Evolutionary conservation across 2,329 filamentous ascomycete species (phyloP).

Genomic region (Microdochium trichocladiopsis): DNA sequence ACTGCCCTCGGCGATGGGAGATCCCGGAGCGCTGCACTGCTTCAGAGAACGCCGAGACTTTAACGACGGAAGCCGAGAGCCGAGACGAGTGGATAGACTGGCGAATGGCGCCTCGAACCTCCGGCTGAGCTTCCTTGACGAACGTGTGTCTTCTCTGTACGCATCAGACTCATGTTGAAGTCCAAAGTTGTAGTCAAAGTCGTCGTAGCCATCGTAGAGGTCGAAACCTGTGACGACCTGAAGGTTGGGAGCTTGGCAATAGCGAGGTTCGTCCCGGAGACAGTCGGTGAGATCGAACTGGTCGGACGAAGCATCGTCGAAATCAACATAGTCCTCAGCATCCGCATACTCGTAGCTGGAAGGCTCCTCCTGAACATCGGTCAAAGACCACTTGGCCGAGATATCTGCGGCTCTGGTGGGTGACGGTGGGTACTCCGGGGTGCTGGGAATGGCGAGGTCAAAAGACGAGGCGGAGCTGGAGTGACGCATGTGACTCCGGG

Average conservation of each 20-base stretch:
- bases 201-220: constrained; percentile 33
- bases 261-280: constrained; percentile 64
- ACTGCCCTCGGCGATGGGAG: constrained; percentile 73
- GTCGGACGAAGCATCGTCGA: constrained; percentile 34
- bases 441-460: constrained; percentile 48
- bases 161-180: constrained; percentile 58
- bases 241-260: constrained; percentile 43
- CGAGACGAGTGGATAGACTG: constrained; percentile 58
- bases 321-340: constrained; percentile 40
- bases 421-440: constrained; percentile 46
- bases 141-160: constrained; percentile 33
- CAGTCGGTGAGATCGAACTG: constrained; percentile 54
- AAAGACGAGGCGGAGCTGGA: constrained; percentile 76
- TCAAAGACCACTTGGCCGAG: constrained; percentile 59
- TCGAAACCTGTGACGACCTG: constrained; percentile 23
- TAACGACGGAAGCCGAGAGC: constrained; percentile 50
- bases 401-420: constrained; percentile 42
- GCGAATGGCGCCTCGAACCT: constrained; percentile 52
- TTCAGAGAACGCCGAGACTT: constrained; percentile 41
- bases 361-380: constrained; percentile 80
- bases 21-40: constrained; percentile 36
- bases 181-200: constrained; percentile 58
- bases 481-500: constrained; percentile 56
- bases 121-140: constrained; percentile 49
- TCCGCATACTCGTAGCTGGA: constrained; percentile 55